Evolutionary conservation across 441 rosid genomes (phyloP).

Genomic region (Erodium texanum): DNA sequence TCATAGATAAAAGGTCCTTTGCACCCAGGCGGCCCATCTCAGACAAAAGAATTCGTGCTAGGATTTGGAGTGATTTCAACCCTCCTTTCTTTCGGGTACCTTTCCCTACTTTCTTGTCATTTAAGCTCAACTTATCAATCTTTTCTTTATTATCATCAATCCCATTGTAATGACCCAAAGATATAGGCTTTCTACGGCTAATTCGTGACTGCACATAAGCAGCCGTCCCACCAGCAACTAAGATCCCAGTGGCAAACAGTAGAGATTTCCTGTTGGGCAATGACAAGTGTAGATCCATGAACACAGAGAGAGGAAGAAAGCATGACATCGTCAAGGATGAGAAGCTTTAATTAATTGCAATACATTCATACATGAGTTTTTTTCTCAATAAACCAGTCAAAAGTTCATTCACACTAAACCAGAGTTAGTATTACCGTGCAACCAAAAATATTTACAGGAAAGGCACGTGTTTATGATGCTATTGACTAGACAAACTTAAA

Average conservation of each 20-base stretch:
- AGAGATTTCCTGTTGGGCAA: slow-evolving; percentile 56
- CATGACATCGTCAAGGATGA: background rate
- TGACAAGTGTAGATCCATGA: background rate
- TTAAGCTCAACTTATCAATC: too few species aligned
- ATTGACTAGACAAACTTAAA: background rate
- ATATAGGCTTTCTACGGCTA: slow-evolving; percentile 29
- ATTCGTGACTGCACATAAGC: slow-evolving; percentile 57
- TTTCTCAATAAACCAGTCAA: background rate
- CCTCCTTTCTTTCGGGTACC: slow-evolving; percentile 51
- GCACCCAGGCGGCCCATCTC: slow-evolving; percentile 86
- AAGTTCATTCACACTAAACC: background rate
- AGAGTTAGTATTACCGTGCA: background rate
- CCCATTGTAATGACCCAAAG: slow-evolving; percentile 45
- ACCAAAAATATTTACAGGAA: background rate
- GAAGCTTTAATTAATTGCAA: background rate
- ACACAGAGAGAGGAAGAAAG: background rate
- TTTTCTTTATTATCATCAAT: slow-evolving; percentile 34
- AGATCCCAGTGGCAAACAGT: slow-evolving; percentile 68
- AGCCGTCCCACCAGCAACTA: slow-evolving; percentile 88
- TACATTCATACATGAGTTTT: background rate
- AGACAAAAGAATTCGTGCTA: slow-evolving; percentile 72
- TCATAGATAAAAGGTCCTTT: slow-evolving; percentile 70
- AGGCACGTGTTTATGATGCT: background rate
- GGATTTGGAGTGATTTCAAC: slow-evolving; percentile 69
- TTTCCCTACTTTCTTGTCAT: slow-evolving; percentile 35